These are phyloP conservation scores for Suaeda aralocaspica DNA, from an alignment of 148 eudicot species.

Conservation along the genomic window DNA sequence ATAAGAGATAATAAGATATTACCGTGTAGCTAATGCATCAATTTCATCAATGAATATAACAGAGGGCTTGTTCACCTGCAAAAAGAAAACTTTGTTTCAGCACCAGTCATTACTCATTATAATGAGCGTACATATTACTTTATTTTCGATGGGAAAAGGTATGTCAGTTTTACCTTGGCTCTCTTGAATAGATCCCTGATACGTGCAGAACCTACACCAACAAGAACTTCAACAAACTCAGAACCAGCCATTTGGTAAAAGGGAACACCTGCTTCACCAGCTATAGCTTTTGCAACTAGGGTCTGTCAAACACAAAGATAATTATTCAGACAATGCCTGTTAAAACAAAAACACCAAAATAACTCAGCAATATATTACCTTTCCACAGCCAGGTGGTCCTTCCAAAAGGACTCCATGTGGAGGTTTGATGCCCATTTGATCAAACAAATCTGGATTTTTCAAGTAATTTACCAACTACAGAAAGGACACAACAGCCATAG, in stretches of 20 bases:
- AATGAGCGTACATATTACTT: not conserved
- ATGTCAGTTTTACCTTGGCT: constrained; percentile 61
- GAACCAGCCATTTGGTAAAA: constrained; percentile 99
- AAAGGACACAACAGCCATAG: not conserved
- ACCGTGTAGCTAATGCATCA: constrained; percentile 90
- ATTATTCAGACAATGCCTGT: not conserved
- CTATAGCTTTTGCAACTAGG: constrained; percentile 93
- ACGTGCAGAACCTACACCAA: constrained; percentile 97
- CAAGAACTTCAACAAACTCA: constrained; percentile 93
- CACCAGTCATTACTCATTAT: not conserved
- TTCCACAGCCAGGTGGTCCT: constrained; percentile 98
- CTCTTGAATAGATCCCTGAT: constrained; percentile 92
- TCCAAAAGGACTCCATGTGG: constrained; percentile 94
- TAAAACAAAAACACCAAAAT: constrained; percentile 4
- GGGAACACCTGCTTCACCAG: constrained; percentile 98
- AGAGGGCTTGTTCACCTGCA: constrained; percentile 89
- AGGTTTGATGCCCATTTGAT: constrained; percentile 86
- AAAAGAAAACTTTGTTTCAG: constrained; percentile 3
- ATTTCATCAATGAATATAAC: constrained; percentile 95
- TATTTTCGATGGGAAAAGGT: not conserved
- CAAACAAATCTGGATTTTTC: constrained; percentile 88
- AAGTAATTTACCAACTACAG: constrained; percentile 77
- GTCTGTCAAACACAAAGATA: constrained; percentile 46
- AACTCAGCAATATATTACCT: constrained; percentile 37
- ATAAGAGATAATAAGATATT: constrained; percentile 14